Conservation (phyloP, 352 stramenopile genomes). For the Pythium phragmitis region DNA sequence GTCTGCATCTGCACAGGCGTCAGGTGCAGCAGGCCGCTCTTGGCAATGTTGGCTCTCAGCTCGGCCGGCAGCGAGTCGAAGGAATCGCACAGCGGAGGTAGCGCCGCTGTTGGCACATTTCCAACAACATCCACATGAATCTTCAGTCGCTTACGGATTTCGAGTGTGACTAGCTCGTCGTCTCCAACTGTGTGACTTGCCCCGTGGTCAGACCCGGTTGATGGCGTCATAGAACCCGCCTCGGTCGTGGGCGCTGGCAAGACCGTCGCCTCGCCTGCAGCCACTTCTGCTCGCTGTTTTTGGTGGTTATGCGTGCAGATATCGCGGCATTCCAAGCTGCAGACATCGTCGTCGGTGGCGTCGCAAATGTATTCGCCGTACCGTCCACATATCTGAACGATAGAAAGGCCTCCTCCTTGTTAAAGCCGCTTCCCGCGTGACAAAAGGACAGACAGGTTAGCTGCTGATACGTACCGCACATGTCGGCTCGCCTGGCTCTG, state of each 20-base stretch:
- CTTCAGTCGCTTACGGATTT: conserved; percentile 29
- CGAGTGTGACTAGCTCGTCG: conserved; percentile 9
- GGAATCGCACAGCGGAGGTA: conserved; percentile 3
- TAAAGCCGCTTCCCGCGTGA: too few relatives aligned
- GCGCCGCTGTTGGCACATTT: neutral
- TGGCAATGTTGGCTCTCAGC: conserved; percentile 42
- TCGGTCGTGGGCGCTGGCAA: neutral
- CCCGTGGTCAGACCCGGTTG: neutral
- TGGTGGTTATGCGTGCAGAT: conserved; percentile 27
- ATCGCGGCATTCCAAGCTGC: conserved; percentile 75
- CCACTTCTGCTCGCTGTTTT: neutral
- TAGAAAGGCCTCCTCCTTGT: neutral
- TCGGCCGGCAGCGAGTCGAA: conserved; percentile 22
- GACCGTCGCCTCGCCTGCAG: neutral
- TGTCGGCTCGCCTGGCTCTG: conserved; percentile 34
- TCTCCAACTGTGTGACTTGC: neutral
- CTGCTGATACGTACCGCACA: conserved; percentile 35
- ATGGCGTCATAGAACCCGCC: neutral
- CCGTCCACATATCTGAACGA: conserved; percentile 52
- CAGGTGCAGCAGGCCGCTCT: conserved; percentile 35
- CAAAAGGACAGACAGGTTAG: too few relatives aligned
- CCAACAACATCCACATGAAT: conserved; percentile 33
- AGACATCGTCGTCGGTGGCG: conserved; percentile 80
- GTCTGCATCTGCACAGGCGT: conserved; percentile 81
- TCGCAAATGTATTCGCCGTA: conserved; percentile 84